These are phyloP conservation scores for Ramichloridium luteum DNA, from an alignment of 2,329 filamentous ascomycete genomes.

Conservation along the genomic window DNA sequence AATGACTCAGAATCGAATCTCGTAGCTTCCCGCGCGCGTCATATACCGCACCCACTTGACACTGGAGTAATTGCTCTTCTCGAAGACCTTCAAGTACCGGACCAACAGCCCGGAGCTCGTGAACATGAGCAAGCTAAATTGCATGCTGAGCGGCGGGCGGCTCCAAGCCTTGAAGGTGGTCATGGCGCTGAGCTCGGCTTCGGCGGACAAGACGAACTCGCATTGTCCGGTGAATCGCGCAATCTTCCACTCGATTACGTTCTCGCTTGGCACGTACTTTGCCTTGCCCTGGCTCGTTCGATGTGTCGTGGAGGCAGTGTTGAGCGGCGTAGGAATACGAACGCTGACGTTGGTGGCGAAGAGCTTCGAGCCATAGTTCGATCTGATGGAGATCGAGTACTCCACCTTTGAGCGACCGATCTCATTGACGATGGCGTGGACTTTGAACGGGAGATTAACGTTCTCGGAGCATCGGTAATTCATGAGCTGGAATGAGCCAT, in stretches of 20 bases:
- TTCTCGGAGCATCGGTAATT: conserved; percentile 96
- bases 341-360: conserved; percentile 96
- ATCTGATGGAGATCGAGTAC: conserved; percentile 94
- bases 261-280: conserved; percentile 96
- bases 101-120: conserved; percentile 88
- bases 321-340: conserved; percentile 87
- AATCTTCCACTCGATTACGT: conserved; percentile 99
- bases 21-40: conserved; percentile 94
- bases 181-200: conserved; percentile 91
- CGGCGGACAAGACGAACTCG: conserved; percentile 88
- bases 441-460: conserved; percentile 96
- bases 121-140: conserved; percentile 94
- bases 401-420: conserved; percentile 95
- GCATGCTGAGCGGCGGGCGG: conserved; percentile 78
- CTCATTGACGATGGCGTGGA: conserved; percentile 97
- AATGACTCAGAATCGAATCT: conserved; percentile 47
- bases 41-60: conserved; percentile 99
- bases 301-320: conserved; percentile 88
- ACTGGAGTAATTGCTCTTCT: conserved; percentile 97
- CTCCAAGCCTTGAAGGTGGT: conserved; percentile 98
- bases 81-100: conserved; percentile 93
- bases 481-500: conserved; percentile 98
- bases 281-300: conserved; percentile 91
- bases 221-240: conserved; percentile 96
- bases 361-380: conserved; percentile 90